phyloP scores from a whole-genome alignment of 1,284 basidiomycete genomes.

The Phellopilus nigrolimitatus region DNA sequence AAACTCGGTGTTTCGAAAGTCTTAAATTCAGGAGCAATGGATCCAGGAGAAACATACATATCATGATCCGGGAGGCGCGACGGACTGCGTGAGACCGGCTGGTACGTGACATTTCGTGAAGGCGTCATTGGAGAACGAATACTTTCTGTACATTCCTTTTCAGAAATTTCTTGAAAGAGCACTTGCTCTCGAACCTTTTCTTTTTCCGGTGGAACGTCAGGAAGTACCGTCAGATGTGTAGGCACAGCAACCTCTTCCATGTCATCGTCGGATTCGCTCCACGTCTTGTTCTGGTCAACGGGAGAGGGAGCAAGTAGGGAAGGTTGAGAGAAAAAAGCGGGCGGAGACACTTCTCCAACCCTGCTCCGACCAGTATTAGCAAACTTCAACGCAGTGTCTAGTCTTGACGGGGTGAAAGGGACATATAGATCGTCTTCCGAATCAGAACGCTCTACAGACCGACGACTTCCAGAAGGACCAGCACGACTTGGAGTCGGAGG shows the following conservation, averaged over 20 bases:
- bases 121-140: too few relatives aligned
- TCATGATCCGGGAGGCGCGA: too few relatives aligned
- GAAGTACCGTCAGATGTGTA: not conserved
- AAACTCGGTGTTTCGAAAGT: too few relatives aligned
- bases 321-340: conserved; percentile 7
- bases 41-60: too few relatives aligned
- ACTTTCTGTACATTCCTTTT: too few relatives aligned
- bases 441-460: not conserved
- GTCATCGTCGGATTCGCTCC: conserved; percentile 36
- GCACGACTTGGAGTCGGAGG: not conserved
- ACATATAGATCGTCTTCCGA: conserved; percentile 19
- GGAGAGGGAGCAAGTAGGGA: conserved; percentile 1
- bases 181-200: too few relatives aligned
- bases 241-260: conserved; percentile 39
- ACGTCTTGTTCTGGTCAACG: conserved; percentile 24
- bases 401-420: conserved; percentile 17
- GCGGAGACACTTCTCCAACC: not conserved
- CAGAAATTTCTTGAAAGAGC: too few relatives aligned
- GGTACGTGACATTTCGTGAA: too few relatives aligned
- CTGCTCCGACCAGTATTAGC: conserved; percentile 11
- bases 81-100: too few relatives aligned
- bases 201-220: too few relatives aligned
- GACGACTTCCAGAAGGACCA: not conserved
- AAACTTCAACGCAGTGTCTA: conserved; percentile 16
- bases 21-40: too few relatives aligned